Conservation (phyloP, 495 filamentous ascomycete genomes). For the Trichocladium uniseriatum region DNA sequence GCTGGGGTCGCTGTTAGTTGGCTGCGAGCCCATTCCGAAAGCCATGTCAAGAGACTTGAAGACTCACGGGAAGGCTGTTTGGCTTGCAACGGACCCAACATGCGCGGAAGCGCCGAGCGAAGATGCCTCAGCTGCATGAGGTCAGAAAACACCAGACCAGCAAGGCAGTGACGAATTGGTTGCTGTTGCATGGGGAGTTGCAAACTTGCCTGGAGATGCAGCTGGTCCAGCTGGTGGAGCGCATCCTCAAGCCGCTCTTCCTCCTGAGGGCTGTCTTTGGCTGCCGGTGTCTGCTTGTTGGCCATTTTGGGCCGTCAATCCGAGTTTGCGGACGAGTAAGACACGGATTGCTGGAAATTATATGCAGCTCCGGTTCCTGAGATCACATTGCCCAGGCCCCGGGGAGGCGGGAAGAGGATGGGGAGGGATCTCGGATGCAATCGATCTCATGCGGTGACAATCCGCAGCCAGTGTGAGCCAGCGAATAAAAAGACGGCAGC, state of each 20-base stretch:
- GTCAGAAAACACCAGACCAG: conserved; percentile 10
- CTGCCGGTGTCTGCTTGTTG: conserved; percentile 15
- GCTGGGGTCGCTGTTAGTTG: conserved; percentile 24
- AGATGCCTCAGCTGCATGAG: conserved; percentile 32
- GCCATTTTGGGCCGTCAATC: conserved; percentile 13
- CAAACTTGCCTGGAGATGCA: conserved; percentile 35
- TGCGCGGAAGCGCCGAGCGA: conserved; percentile 37
- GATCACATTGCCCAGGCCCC: not conserved
- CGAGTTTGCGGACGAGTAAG: not conserved
- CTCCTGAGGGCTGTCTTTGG: conserved; percentile 18
- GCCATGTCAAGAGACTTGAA: not conserved
- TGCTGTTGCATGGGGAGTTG: too few species aligned
- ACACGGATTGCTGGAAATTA: not conserved
- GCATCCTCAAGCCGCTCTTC: conserved; percentile 29
- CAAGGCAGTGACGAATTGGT: not conserved
- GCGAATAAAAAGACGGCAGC: not conserved
- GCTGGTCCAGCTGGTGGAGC: conserved; percentile 30
- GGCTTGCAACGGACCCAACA: conserved; percentile 34
- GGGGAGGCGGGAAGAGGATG: too few species aligned
- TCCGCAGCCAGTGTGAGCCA: not conserved
- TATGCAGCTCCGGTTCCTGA: not conserved
- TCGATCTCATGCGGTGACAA: not conserved
- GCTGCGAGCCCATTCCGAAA: not conserved
- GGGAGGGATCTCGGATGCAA: conserved; percentile 5
- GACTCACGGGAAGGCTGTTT: conserved; percentile 33